Evolutionary conservation across 208 protist genomes (phyloP), one percentile per base, ranked within the genome.

Genomic region (Porcisia hertigi): DNA sequence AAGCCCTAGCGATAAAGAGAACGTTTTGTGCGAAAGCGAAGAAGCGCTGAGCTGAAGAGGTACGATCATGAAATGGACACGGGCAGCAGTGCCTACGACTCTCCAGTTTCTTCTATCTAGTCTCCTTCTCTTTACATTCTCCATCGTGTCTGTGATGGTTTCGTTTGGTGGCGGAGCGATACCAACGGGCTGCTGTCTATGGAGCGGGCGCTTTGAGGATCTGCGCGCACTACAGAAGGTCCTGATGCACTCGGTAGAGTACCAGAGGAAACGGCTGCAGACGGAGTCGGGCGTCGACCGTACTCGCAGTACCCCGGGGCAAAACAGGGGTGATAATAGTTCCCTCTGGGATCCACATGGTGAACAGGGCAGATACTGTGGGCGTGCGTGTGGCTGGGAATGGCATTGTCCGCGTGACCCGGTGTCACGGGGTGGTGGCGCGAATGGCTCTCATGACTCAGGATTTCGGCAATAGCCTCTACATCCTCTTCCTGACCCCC

Each of bases 301-400:
- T 67, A 69, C 43, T 65, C 57, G 62, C 78, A 82, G 69, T 78
- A 71, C 55, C 67, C 59, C 3, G 88, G 88, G 2, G 87, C 89
- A 75, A 87, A 97, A 77, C 93, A 97, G 1, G 80, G 67, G 72
- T 97, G 93, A 73, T 90, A 94, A 39, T 84, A 91, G 72, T 76
- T 81, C 20, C 83, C 88, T 49, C 62, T 63, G 47, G 30, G 47
- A 71, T 88, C 82, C 0, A 80, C 47, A 58, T 86, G 77, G 63
- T 91, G 88, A 14, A 90, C 81, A 16, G 86, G 85, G 72, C 86
- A 94, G 20, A 91, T 73, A 7, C 77, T 72, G 5, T 47, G 69
- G 3, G 71, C 25, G 25, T 60, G 60, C 39, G 59, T 18, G 49
- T 69, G 62, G 43, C 55, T 69, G 14, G 23, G 66, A 16, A 34